Conservation (phyloP, 768 basidiomycete species). For the Pleurotus ostreatus region DNA sequence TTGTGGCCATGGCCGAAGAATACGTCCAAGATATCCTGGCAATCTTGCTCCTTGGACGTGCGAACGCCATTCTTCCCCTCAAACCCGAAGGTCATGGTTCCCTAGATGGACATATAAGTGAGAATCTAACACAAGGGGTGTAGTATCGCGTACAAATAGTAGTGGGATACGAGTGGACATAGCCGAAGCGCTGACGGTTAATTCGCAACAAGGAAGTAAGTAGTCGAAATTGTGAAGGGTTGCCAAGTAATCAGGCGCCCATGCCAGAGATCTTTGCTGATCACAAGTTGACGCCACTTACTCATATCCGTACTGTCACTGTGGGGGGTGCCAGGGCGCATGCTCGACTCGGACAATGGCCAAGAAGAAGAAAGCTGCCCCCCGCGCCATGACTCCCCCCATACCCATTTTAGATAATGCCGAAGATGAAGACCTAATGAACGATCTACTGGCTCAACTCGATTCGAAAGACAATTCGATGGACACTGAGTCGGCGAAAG, state of each 20-base stretch:
- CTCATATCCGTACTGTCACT: no score
- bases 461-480: constrained; percentile 55
- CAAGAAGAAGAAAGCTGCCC: constrained; percentile 44
- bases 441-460: constrained; percentile 74
- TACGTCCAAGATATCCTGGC: constrained; percentile 40
- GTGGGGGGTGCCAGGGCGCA: no score
- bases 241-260: not conserved
- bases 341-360: not conserved
- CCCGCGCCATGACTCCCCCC: constrained; percentile 21
- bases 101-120: constrained; percentile 21
- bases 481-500: constrained; percentile 43
- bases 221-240: not conserved
- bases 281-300: no score
- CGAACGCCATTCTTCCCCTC: constrained; percentile 38
- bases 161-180: constrained; percentile 31
- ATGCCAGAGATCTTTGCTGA: no score
- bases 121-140: not conserved
- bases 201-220: not conserved
- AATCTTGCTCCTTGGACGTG: constrained; percentile 26
- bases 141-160: constrained; percentile 24
- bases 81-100: constrained; percentile 46
- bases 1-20: constrained; percentile 38
- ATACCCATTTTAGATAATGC: constrained; percentile 21
- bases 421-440: constrained; percentile 60
- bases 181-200: not conserved